These are phyloP conservation scores for Rachicladosporium sp. DNA, from an alignment of 2,329 filamentous ascomycete species.

Conservation along the genomic window DNA sequence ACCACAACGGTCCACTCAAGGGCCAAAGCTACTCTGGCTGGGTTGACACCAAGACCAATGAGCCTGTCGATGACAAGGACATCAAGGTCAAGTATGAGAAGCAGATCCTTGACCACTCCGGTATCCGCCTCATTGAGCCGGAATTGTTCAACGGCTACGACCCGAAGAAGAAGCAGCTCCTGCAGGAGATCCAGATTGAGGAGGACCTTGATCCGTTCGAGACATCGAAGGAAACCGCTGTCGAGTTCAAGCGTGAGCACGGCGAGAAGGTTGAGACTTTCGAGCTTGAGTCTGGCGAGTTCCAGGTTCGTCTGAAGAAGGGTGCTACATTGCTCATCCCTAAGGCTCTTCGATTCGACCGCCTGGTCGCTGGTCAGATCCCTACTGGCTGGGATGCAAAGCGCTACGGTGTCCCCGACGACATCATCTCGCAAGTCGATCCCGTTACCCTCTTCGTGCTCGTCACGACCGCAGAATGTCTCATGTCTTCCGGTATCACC, in stretches of 20 bases:
- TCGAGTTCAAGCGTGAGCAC: slow-evolving; percentile 95
- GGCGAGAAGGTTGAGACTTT: slow-evolving; percentile 97
- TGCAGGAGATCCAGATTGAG: slow-evolving; percentile 95
- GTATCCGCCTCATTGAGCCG: slow-evolving; percentile 94
- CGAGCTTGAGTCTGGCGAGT: slow-evolving; percentile 86
- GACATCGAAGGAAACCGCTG: slow-evolving; percentile 89
- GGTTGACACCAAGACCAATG: slow-evolving; percentile 88
- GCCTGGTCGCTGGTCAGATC: slow-evolving; percentile 91
- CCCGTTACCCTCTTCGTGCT: slow-evolving; percentile 92
- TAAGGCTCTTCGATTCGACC: slow-evolving; percentile 93
- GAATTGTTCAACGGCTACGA: slow-evolving; percentile 96
- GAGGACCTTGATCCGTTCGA: slow-evolving; percentile 97
- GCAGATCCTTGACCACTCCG: slow-evolving; percentile 86
- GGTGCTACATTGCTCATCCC: slow-evolving; percentile 89
- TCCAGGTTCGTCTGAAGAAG: slow-evolving; percentile 88
- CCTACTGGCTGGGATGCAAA: slow-evolving; percentile 96
- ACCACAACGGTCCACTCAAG: slow-evolving; percentile 92
- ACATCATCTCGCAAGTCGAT: slow-evolving; percentile 95
- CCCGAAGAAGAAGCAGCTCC: slow-evolving; percentile 94
- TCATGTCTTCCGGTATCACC: slow-evolving; percentile 87
- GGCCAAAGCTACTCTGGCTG: slow-evolving; percentile 93
- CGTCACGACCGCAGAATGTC: slow-evolving; percentile 81
- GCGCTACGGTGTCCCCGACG: slow-evolving; percentile 89
- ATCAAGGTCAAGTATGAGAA: slow-evolving; percentile 97
- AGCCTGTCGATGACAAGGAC: slow-evolving; percentile 96